Evolutionary conservation across 805 yeast genomes (phyloP).

Genomic region (Danielia oregonensis): DNA sequence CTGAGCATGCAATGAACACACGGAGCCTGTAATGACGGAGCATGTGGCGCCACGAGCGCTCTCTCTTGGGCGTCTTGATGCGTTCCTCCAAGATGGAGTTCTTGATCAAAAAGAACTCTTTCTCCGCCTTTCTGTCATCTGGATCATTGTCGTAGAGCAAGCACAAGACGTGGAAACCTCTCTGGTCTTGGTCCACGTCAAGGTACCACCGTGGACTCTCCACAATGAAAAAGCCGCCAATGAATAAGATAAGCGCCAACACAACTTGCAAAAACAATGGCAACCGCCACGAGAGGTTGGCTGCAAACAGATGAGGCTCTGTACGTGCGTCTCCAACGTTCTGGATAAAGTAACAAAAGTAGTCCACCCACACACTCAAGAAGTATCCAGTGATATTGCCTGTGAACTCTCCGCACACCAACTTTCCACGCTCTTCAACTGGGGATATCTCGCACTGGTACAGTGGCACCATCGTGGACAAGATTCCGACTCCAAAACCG

Average conservation of each 20-base stretch:
- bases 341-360: conserved; percentile 62
- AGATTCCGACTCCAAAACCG: conserved; percentile 84
- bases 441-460: conserved; percentile 90
- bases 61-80: conserved; percentile 32
- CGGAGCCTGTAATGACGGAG: conserved; percentile 36
- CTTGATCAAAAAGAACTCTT: conserved; percentile 47
- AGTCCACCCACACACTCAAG: conserved; percentile 84
- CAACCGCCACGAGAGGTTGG: conserved; percentile 64
- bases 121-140: conserved; percentile 29
- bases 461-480: conserved; percentile 81
- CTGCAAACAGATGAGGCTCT: conserved; percentile 33
- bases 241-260: conserved; percentile 62
- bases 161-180: conserved; percentile 40
- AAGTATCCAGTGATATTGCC: conserved; percentile 83
- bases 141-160: conserved; percentile 30
- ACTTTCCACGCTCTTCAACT: conserved; percentile 76
- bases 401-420: conserved; percentile 85
- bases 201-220: conserved; percentile 91
- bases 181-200: conserved; percentile 69
- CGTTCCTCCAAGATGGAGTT: conserved; percentile 40
- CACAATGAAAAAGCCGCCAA: conserved; percentile 76
- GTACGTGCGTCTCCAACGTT: conserved; percentile 43
- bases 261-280: conserved; percentile 75
- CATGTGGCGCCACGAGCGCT: conserved; percentile 41
- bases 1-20: conserved; percentile 38